Evolutionary conservation across 441 rosid species (phyloP).

Genomic region (Eutrema salsugineum): DNA sequence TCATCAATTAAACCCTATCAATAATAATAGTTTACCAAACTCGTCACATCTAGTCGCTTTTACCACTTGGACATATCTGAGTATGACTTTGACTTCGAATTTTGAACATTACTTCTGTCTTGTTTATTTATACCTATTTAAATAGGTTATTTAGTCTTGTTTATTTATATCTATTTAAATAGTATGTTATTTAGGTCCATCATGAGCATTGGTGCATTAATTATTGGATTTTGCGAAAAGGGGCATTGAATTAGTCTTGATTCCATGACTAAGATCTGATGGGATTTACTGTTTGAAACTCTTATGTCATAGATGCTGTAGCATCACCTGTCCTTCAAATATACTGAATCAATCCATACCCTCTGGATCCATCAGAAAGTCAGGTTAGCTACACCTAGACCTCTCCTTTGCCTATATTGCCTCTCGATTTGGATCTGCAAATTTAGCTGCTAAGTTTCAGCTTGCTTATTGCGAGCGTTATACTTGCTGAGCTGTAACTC

Average conservation of each 20-base stretch:
- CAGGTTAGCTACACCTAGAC: constrained; percentile 25
- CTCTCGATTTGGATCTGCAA: constrained; percentile 31
- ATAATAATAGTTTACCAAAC: constrained; percentile 22
- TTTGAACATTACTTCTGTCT: constrained; percentile 33
- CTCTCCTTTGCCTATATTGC: constrained; percentile 10
- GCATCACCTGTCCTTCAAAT: constrained; percentile 34
- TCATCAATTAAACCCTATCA: constrained; percentile 1
- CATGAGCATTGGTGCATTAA: constrained; percentile 29
- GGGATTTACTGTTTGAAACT: constrained; percentile 22
- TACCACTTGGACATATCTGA: constrained; percentile 27
- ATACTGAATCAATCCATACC: constrained; percentile 27
- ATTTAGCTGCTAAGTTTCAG: constrained; percentile 21
- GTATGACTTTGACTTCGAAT: constrained; percentile 31
- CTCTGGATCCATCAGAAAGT: constrained; percentile 26
- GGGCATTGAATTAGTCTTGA: constrained; percentile 20
- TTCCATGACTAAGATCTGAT: constrained; percentile 28
- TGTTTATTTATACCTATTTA: constrained; percentile 19
- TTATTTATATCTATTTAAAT: constrained; percentile 22
- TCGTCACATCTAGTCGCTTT: constrained; percentile 27
- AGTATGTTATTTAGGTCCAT: constrained; percentile 22
- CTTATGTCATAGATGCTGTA: constrained; percentile 24
- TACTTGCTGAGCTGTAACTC: constrained; percentile 26
- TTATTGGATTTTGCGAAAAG: background rate
- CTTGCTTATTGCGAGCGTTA: constrained; percentile 31
- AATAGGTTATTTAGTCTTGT: constrained; percentile 27